Evolutionary conservation across 192 early-diverging fungal genomes (phyloP), one percentile per base, ranked within the genome.

Genomic region (Coemansia sp.): DNA sequence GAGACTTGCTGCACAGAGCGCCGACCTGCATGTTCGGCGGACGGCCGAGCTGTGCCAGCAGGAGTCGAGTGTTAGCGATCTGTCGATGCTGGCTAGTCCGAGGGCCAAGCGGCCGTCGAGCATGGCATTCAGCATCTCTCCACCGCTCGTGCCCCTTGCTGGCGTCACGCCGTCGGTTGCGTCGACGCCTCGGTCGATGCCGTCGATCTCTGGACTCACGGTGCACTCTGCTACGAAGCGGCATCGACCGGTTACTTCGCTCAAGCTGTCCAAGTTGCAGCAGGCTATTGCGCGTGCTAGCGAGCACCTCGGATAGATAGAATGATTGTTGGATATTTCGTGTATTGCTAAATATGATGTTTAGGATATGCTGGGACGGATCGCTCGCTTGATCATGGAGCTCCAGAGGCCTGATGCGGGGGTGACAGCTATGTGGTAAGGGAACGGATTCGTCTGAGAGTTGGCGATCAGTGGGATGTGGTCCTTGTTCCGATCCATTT

Each of bases 341-440:
- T 36, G 6, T 57, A 52, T 12, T 52, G 16, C 14, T 14, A 52
- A 26, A 52, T 53, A 26, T 25, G 4, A 5, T n/a, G n/a, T n/a
- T 37, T 59, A 72, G 12, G 64, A 64, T 1, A 58, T 57, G 31
- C 69, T 58, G 2, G 78, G 73, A 18, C 66, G 73, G 13, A 81
- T 81, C 14, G 78, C 78, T 0, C 78, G 69, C 38, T 81, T 81
- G 55, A 81, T 68, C 78, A 81, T 81, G n/a, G 73, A 75, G 50
- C 66, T 69, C 78, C 78, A 81, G 7, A 81, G 48, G 6, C 78
- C 78, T 0, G 78, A 63, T 3, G 63, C 58, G 9, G 78, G 69
- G 0, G 69, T 67, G 3, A 81, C 64, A 16, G 61, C 50, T 23
- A 81, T 81, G 64, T 81, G 78, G 55, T 70, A 75, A 0, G 78